Conservation (phyloP, 208 protist genomes). For the Crithidia bombi region DNA sequence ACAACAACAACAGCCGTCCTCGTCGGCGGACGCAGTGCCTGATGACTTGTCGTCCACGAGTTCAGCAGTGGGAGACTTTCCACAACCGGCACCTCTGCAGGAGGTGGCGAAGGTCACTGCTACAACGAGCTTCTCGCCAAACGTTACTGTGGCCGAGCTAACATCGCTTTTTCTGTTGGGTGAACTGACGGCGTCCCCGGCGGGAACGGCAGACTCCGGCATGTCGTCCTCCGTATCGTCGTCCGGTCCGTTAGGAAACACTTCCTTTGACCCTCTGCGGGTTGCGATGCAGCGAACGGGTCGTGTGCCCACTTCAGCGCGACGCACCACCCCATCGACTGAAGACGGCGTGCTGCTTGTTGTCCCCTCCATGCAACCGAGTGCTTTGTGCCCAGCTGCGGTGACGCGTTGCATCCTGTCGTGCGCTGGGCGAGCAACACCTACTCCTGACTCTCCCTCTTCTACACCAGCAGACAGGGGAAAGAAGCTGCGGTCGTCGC, state of each 20-base stretch:
- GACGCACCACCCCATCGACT: background rate
- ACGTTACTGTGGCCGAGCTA: conserved; percentile 16
- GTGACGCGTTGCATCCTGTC: background rate
- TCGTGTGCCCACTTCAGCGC: background rate
- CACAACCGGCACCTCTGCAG: background rate
- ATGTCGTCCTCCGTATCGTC: background rate
- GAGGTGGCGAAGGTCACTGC: too few relatives aligned
- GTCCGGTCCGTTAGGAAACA: background rate
- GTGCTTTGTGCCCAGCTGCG: conserved; percentile 1
- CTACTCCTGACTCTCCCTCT: too few relatives aligned
- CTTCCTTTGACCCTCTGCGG: conserved; percentile 3
- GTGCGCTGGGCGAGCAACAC: background rate
- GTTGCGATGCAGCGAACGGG: background rate
- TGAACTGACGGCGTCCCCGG: conserved; percentile 3
- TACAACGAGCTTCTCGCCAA: conserved; percentile 5
- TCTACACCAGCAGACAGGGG: background rate
- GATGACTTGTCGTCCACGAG: background rate
- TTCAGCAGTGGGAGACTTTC: background rate
- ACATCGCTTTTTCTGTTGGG: conserved; percentile 20
- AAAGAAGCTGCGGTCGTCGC: background rate
- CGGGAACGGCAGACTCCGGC: background rate
- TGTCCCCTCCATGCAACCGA: conserved; percentile 12
- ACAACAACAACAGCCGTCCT: background rate
- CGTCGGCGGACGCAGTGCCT: background rate
- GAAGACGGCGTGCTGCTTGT: conserved; percentile 6